Percentiles rank a stretch among this genome's conserved stretches.
phyloP scores from a whole-genome alignment of 2,329 filamentous ascomycete species.

The Huntiella savannae region DNA sequence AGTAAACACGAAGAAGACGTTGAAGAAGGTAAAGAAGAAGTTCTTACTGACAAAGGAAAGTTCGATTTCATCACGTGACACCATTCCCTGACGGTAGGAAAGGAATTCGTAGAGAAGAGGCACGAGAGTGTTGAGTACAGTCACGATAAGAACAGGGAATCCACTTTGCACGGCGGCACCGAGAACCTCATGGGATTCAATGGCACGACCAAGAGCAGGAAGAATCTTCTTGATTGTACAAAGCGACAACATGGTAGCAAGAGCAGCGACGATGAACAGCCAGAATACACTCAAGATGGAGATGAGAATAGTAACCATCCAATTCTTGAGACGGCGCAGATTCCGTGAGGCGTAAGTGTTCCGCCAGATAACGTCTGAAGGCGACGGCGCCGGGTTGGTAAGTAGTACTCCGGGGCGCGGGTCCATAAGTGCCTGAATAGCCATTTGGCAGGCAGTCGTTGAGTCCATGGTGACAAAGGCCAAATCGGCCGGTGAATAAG shows the following conservation, averaged over 20 bases:
- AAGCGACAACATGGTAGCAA: constrained; percentile 64
- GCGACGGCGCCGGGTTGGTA: constrained; percentile 71
- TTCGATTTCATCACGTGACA: constrained; percentile 85
- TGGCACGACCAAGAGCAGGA: constrained; percentile 46
- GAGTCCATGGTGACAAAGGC: constrained; percentile 98
- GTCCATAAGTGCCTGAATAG: constrained; percentile 83
- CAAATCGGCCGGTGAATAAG: constrained; percentile 59
- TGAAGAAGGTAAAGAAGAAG: constrained; percentile 99
- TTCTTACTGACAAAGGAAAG: constrained; percentile 94
- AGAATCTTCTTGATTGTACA: constrained; percentile 60
- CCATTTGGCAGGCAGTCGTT: constrained; percentile 83
- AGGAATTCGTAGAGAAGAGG: constrained; percentile 92
- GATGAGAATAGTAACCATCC: constrained; percentile 70
- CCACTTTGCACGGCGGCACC: constrained; percentile 71
- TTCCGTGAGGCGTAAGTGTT: constrained; percentile 73
- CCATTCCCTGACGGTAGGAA: constrained; percentile 80
- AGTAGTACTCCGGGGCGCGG: constrained; percentile 71
- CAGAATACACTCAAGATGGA: constrained; percentile 70
- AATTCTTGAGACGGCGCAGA: constrained; percentile 56
- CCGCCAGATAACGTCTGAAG: constrained; percentile 82
- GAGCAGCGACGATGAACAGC: constrained; percentile 60
- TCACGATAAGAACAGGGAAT: constrained; percentile 67
- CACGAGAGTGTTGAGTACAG: constrained; percentile 71
- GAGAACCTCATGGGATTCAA: constrained; percentile 50
- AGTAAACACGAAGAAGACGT: constrained; percentile 90